A percentile compares a stretch with the other conserved stretches of the same genome.
These are phyloP conservation scores for Aurinia saxatilis DNA, from an alignment of 345 rosid genomes.

Conservation along the genomic window DNA sequence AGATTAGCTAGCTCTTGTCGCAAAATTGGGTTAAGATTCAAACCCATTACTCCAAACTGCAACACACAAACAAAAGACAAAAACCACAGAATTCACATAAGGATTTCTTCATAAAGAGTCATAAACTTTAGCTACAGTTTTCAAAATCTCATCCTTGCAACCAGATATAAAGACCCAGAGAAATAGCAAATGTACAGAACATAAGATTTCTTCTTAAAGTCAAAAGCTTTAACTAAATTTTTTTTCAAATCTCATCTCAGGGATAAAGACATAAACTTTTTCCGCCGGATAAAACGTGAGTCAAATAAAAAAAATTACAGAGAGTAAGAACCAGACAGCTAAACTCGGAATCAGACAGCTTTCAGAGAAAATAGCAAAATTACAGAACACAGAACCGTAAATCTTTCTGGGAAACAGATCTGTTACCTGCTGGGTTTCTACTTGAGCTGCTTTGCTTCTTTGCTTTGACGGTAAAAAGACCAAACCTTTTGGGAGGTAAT, in stretches of 20 bases:
- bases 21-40: conserved; percentile 62
- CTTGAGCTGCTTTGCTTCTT: not conserved
- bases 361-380: not conserved
- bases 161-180: not conserved
- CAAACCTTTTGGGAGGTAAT: not conserved
- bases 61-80: conserved; percentile 1
- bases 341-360: not conserved
- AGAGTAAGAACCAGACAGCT: not conserved
- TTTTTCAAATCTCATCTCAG: not conserved
- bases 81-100: not conserved
- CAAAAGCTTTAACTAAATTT: not conserved
- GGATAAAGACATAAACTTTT: not conserved
- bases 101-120: too few species aligned
- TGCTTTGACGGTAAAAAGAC: not conserved
- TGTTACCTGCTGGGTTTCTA: not conserved
- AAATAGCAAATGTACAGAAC: not conserved
- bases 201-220: not conserved
- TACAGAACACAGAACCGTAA: conserved; percentile 7
- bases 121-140: not conserved
- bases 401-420: conserved; percentile 15
- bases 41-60: conserved; percentile 39
- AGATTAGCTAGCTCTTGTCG: conserved; percentile 81
- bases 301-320: not conserved
- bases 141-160: not conserved
- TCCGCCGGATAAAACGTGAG: not conserved